These are phyloP conservation scores for Tetraselmis chui DNA, from an alignment of 139 green algal species.

Conservation along the genomic window DNA sequence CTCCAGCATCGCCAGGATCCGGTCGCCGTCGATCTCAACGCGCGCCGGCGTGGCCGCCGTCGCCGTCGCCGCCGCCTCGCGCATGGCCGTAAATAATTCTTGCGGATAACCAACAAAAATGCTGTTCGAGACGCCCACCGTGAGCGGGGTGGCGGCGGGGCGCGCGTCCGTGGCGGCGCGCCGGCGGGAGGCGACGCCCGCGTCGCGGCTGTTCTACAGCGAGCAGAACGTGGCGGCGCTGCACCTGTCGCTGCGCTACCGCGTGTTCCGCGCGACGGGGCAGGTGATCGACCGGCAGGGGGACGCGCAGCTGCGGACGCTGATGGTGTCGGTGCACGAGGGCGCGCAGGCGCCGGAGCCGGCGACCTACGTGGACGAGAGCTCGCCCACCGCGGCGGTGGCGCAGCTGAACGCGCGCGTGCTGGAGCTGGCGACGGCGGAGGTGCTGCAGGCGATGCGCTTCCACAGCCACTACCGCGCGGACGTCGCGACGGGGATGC, in stretches of 20 bases:
- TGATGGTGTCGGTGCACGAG: neutral
- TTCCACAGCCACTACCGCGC: neutral
- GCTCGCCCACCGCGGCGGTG: neutral
- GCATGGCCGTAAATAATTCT: too few relatives aligned
- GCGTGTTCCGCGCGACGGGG: neutral
- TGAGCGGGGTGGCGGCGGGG: neutral
- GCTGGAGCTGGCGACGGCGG: neutral
- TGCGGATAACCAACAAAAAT: neutral
- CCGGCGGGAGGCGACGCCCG: neutral
- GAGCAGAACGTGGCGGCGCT: neutral
- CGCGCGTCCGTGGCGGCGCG: neutral
- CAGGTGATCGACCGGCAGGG: neutral
- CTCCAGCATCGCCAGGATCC: neutral
- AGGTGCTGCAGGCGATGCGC: neutral
- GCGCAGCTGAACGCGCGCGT: neutral
- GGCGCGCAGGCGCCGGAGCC: neutral
- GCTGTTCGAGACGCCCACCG: neutral
- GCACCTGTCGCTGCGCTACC: neutral
- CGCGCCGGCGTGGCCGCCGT: neutral
- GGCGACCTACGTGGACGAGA: neutral
- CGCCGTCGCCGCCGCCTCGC: too few relatives aligned
- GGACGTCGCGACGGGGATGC: neutral
- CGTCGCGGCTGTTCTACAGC: neutral
- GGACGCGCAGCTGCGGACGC: neutral
- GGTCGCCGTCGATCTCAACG: neutral